Conservation (phyloP, 2,329 filamentous ascomycete genomes). For the Cyphellophora europaea region DNA sequence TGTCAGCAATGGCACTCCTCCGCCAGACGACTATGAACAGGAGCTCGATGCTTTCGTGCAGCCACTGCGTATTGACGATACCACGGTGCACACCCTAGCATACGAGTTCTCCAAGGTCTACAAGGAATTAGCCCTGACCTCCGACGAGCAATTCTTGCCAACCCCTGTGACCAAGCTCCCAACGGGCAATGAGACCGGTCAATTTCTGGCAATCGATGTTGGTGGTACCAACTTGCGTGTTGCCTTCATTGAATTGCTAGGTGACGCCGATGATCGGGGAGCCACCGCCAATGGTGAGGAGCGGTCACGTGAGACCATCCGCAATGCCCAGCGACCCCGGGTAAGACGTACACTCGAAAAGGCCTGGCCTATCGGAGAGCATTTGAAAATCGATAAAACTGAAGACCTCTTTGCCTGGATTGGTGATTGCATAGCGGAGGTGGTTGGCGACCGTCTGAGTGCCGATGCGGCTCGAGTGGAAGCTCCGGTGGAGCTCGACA, state of each 20-base stretch:
- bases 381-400: constrained; percentile 64
- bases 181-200: constrained; percentile 44
- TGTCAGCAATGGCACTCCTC: constrained; percentile 16
- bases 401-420: constrained; percentile 76
- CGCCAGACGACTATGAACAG: constrained; percentile 22
- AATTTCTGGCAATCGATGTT: constrained; percentile 48
- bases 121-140: constrained; percentile 32
- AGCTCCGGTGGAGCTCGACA: constrained; percentile 35
- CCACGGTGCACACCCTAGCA: constrained; percentile 33
- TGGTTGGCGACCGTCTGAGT: constrained; percentile 48
- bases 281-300: constrained; percentile 19
- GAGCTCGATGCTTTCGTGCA: constrained; percentile 31
- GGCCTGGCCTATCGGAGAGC: constrained; percentile 64
- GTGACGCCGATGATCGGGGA: constrained; percentile 28
- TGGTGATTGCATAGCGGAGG: constrained; percentile 64
- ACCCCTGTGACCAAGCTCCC: constrained; percentile 37
- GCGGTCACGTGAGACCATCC: constrained; percentile 32
- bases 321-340: constrained; percentile 39
- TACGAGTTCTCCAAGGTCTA: constrained; percentile 37
- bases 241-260: constrained; percentile 45
- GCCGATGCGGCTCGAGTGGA: constrained; percentile 27
- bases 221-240: constrained; percentile 48
- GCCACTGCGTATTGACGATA: constrained; percentile 32
- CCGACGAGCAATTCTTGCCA: constrained; percentile 37
- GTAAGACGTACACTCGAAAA: constrained; percentile 56